phyloP scores from a whole-genome alignment of 495 filamentous ascomycete species.

The Schizothecium vesticola region DNA sequence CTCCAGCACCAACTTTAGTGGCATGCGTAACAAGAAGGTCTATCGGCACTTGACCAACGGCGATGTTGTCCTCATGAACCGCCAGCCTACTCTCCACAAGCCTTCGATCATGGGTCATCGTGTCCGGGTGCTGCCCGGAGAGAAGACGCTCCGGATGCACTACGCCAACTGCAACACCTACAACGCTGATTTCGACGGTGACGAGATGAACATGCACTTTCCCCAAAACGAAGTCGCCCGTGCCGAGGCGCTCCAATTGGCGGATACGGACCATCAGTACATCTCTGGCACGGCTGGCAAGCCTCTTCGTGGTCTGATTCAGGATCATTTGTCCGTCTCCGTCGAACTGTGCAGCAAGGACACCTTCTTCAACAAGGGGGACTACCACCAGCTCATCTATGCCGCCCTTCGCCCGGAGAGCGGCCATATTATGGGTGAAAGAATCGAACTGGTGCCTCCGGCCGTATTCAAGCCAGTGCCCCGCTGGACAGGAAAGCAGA shows the following conservation, averaged over 20 bases:
- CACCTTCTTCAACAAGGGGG: slow-evolving; percentile 82
- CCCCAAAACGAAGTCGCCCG: slow-evolving; percentile 94
- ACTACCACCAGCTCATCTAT: slow-evolving; percentile 91
- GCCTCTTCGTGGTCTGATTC: slow-evolving; percentile 91
- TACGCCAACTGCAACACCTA: slow-evolving; percentile 99
- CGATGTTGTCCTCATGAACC: slow-evolving; percentile 97
- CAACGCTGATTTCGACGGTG: slow-evolving; percentile 99
- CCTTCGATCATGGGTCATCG: slow-evolving; percentile 99
- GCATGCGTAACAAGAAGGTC: slow-evolving; percentile 89
- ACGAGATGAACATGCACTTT: slow-evolving; percentile 99
- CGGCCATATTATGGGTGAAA: slow-evolving; percentile 63
- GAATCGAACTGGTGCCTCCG: slow-evolving; percentile 73
- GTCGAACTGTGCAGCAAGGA: slow-evolving; percentile 87
- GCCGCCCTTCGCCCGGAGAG: slow-evolving; percentile 83
- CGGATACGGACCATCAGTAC: slow-evolving; percentile 96
- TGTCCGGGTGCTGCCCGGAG: slow-evolving; percentile 82
- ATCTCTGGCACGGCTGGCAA: slow-evolving; percentile 90
- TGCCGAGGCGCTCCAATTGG: slow-evolving; percentile 83
- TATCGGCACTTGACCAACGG: slow-evolving; percentile 93
- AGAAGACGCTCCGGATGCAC: slow-evolving; percentile 98
- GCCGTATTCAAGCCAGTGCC: slow-evolving; percentile 74
- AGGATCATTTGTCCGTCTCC: slow-evolving; percentile 96
- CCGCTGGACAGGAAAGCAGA: slow-evolving; percentile 97
- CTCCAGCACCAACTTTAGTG: slow-evolving; percentile 65
- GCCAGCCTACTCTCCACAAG: slow-evolving; percentile 98